Evolutionary conservation across 371 early-diverging fungal genomes (phyloP).

Genomic region (Mortierella sp.): DNA sequence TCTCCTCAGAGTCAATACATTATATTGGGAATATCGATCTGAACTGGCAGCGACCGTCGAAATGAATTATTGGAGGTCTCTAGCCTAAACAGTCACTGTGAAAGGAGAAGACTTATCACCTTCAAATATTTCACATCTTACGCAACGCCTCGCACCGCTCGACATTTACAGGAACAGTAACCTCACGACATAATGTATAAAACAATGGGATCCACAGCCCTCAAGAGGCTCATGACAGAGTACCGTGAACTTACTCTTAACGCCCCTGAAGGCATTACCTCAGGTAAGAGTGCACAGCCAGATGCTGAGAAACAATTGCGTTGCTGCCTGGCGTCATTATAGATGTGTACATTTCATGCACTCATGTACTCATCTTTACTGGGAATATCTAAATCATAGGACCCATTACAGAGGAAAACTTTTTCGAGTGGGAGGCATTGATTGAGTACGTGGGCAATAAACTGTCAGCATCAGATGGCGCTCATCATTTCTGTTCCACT

Average conservation of each 20-base stretch:
- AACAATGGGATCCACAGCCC: conserved; percentile 79
- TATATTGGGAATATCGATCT: too few relatives aligned
- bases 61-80: too few relatives aligned
- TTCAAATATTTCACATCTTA: not conserved
- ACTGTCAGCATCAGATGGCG: not conserved
- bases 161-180: not conserved
- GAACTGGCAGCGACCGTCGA: too few relatives aligned
- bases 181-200: conserved; percentile 42
- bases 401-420: conserved; percentile 93
- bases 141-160: not conserved
- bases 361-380: not conserved
- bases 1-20: too few relatives aligned
- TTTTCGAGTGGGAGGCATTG: conserved; percentile 97
- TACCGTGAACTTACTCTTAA: conserved; percentile 95
- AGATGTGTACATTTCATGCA: not conserved
- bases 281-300: conserved; percentile 68
- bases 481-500: not conserved
- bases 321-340: not conserved
- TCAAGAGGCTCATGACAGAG: conserved; percentile 97
- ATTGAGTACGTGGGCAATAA: conserved; percentile 77
- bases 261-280: conserved; percentile 97
- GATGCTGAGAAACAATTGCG: not conserved
- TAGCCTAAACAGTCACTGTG: too few relatives aligned
- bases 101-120: too few relatives aligned
- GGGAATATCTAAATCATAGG: conserved; percentile 58